phyloP scores from a whole-genome alignment of 192 early-diverging fungal genomes.

The Diversispora epigaea region DNA sequence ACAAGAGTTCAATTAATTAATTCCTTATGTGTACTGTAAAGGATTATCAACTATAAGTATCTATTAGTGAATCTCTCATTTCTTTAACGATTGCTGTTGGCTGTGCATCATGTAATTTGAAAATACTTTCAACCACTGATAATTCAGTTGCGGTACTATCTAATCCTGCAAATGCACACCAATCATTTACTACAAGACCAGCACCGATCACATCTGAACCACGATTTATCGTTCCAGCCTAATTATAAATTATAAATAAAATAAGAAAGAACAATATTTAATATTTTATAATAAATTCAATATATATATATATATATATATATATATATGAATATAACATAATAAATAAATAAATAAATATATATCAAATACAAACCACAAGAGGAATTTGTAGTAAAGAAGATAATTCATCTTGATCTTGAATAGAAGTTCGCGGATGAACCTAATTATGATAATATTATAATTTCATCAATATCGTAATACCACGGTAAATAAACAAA shows the following conservation, averaged over 20 bases:
- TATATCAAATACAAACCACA: slow-evolving; percentile 51
- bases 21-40: not conserved
- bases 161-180: slow-evolving; percentile 94
- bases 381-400: slow-evolving; percentile 95
- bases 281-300: not conserved
- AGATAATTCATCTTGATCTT: slow-evolving; percentile 98
- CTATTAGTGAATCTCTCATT: slow-evolving; percentile 91
- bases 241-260: slow-evolving; percentile 25
- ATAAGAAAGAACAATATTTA: not conserved
- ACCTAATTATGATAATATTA: slow-evolving; percentile 23
- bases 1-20: not conserved
- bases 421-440: slow-evolving; percentile 91
- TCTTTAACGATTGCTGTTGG: slow-evolving; percentile 90
- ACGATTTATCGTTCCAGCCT: slow-evolving; percentile 97
- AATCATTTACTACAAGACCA: slow-evolving; percentile 98
- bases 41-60: slow-evolving; percentile 64
- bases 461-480: not conserved
- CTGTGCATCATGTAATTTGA: slow-evolving; percentile 92
- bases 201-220: slow-evolving; percentile 97
- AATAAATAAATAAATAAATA: slow-evolving; percentile 18
- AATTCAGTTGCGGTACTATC: slow-evolving; percentile 97
- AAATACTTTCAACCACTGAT: slow-evolving; percentile 95
- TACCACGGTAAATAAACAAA: slow-evolving; percentile 15
- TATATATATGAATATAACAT: not conserved
- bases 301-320: not conserved